Conservation (phyloP, 441 rosid genomes). For the Corymbia citriodora region DNA sequence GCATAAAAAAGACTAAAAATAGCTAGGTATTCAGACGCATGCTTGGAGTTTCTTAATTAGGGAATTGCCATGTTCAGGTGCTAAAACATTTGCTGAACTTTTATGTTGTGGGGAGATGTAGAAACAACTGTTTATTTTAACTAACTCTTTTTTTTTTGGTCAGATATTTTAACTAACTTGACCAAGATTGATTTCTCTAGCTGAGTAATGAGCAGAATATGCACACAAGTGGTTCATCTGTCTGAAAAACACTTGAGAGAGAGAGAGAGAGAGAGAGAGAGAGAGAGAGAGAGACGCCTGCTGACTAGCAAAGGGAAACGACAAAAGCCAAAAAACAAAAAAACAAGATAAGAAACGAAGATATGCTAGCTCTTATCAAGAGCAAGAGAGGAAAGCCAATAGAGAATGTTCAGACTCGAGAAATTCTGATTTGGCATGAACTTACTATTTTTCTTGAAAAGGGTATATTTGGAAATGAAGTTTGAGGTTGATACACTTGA, state of each 20-base stretch:
- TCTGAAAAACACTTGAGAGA: neutral
- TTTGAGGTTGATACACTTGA: neutral
- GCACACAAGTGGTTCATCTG: neutral
- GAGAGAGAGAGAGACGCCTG: neutral
- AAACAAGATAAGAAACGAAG: neutral
- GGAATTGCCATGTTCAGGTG: constrained; percentile 23
- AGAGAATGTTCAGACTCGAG: neutral
- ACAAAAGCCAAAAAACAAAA: neutral
- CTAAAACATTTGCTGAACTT: neutral
- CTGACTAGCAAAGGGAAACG: neutral
- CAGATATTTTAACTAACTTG: neutral
- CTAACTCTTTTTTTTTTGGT: neutral
- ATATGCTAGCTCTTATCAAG: neutral
- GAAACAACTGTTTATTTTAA: neutral
- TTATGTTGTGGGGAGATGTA: neutral
- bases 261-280: neutral
- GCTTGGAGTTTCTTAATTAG: constrained; percentile 29
- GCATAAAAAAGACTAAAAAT: neutral
- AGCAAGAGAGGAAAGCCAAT: neutral
- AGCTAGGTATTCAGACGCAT: neutral
- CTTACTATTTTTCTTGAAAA: neutral
- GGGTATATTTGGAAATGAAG: neutral
- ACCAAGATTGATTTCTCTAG: neutral
- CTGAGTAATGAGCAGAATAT: neutral
- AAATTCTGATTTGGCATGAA: neutral